Evolutionary conservation across 2,329 filamentous ascomycete species (phyloP).

Genomic region (Diplodia scrobiculata): DNA sequence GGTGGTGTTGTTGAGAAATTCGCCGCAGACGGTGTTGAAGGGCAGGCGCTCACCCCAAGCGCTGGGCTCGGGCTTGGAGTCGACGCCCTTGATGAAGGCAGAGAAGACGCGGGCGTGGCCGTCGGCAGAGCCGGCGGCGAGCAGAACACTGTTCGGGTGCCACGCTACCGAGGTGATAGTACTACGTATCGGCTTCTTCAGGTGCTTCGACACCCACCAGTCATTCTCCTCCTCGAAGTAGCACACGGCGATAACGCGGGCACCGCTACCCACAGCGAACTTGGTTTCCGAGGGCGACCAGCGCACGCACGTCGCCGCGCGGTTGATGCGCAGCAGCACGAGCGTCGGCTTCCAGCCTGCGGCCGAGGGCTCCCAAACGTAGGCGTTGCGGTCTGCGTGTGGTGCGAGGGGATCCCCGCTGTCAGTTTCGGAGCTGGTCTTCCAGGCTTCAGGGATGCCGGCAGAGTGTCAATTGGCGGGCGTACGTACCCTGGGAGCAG

Average conservation of each 20-base stretch:
- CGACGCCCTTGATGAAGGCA: slow-evolving; percentile 93
- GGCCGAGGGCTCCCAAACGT: slow-evolving; percentile 95
- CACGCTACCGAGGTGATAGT: slow-evolving; percentile 93
- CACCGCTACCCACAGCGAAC: slow-evolving; percentile 95
- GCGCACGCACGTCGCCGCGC: slow-evolving; percentile 92
- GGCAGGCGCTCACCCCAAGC: slow-evolving; percentile 94
- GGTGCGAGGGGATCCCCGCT: slow-evolving; percentile 31
- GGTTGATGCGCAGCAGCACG: slow-evolving; percentile 93
- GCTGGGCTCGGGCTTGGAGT: slow-evolving; percentile 78
- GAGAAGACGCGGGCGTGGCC: slow-evolving; percentile 94
- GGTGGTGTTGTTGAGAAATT: slow-evolving; percentile 92
- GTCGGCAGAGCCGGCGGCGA: slow-evolving; percentile 95
- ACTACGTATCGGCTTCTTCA: slow-evolving; percentile 98
- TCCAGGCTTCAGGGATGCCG: slow-evolving; percentile 13
- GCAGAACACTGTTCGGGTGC: slow-evolving; percentile 95
- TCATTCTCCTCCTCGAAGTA: slow-evolving; percentile 99
- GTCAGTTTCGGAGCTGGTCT: neutral
- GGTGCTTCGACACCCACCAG: slow-evolving; percentile 99
- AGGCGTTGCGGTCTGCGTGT: slow-evolving; percentile 81
- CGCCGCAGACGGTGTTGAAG: slow-evolving; percentile 97
- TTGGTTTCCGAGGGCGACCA: slow-evolving; percentile 97
- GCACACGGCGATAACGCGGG: slow-evolving; percentile 92
- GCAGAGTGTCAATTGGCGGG: slow-evolving; percentile 1
- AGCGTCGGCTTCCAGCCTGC: slow-evolving; percentile 95
- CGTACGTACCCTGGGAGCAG: slow-evolving; percentile 81